Base-by-base conservation (phyloP, 2,329 filamentous ascomycete genomes). In the Septoria linicola region DNA sequence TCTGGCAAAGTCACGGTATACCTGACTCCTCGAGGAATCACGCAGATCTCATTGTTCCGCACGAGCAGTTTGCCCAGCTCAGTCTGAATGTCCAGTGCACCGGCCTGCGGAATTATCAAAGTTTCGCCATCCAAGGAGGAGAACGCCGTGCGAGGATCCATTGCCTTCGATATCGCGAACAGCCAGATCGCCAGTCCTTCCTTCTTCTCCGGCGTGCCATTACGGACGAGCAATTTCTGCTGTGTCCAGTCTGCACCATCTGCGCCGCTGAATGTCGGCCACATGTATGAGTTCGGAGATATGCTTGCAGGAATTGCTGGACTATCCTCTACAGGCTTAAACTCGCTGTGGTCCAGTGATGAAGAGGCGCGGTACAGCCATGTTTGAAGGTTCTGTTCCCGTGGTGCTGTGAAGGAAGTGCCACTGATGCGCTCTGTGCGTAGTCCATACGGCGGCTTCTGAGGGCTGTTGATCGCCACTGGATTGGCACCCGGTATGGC, bases 71-170 rank as follows among this genome's bases (percentile, higher is more conserved):
- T 76, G 4, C 83, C 83, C 14, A 85, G 76, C 62, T 87, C 83
- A 1, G 83, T 86, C 62, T 84, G 81, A 41, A 86, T 82, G 55
- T 86, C 79, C 0, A 87, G 72, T 0, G 77, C 71, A 3, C 83
- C 83, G 54, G 81, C 76, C 52, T 86, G 83, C 0, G 79, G 81
- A 2, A 86, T 74, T 34, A 87, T 81, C 44, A 86, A 70, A 55
- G 82, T 78, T 61, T 87, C 83, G n/a, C 83, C 83, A 50, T 87
- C 84, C 0, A 88, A 84, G 1, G 86, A 90, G 74, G 91, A 93
- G 66, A 89, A 92, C 0, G 87, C 88, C 40, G 84, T 77, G 31
- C 80, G 79, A 14, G 76, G 72, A 34, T 75, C 74, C 89, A 95
- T 95, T 64, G 83, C 82, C 66, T 80, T 83, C n/a, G 86, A 87